Percentiles rank a stretch among this genome's conserved stretches.
These are phyloP conservation scores for Rhizopogon salebrosus DNA, from an alignment of 768 basidiomycete species.

Conservation along the genomic window DNA sequence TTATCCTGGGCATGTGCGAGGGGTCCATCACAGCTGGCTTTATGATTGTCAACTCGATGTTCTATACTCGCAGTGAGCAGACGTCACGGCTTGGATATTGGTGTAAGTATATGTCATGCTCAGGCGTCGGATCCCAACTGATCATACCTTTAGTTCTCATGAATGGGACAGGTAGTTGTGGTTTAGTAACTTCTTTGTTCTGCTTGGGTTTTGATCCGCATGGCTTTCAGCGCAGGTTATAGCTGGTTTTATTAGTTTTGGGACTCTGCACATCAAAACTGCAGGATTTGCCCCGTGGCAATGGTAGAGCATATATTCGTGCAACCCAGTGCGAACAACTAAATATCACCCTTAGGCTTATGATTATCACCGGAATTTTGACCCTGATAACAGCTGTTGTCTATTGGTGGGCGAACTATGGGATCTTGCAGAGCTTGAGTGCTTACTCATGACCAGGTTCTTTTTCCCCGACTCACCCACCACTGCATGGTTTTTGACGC, in stretches of 20 bases:
- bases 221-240: slow-evolving; percentile 55
- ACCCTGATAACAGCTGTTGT: slow-evolving; percentile 46
- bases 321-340: slow-evolving; percentile 3
- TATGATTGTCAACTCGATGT: slow-evolving; percentile 74
- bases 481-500: slow-evolving; percentile 69
- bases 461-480: slow-evolving; percentile 74
- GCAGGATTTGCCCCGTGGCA: slow-evolving; percentile 63
- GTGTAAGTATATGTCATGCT: slow-evolving; percentile 43
- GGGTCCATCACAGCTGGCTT: slow-evolving; percentile 70
- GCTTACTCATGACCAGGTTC: slow-evolving; percentile 35
- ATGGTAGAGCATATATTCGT: slow-evolving; percentile 37
- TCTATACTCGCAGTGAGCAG: slow-evolving; percentile 69
- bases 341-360: slow-evolving; percentile 38
- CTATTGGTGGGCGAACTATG: slow-evolving; percentile 44
- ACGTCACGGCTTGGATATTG: slow-evolving; percentile 68
- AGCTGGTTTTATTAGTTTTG: slow-evolving; percentile 65
- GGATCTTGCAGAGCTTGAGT: neutral
- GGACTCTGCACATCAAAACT: slow-evolving; percentile 56
- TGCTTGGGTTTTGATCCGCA: neutral
- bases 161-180: slow-evolving; percentile 58
- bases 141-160: slow-evolving; percentile 47
- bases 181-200: neutral
- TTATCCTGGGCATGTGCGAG: slow-evolving; percentile 71
- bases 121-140: neutral
- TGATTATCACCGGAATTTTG: slow-evolving; percentile 62